Evolutionary conservation across 2,329 filamentous ascomycete species (phyloP).

Genomic region (Pseudogymnoascus sp.): DNA sequence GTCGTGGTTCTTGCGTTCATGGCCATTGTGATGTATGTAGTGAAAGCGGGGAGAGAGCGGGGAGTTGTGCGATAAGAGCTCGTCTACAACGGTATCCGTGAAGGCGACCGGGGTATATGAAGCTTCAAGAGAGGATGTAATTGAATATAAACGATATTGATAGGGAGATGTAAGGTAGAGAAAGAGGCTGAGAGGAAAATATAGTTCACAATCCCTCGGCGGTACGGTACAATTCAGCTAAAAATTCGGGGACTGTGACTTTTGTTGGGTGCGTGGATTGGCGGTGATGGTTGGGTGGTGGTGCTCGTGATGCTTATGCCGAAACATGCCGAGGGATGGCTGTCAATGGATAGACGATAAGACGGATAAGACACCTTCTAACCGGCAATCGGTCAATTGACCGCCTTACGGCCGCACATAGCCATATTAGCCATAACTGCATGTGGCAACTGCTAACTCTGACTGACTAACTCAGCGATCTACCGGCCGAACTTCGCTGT

Average conservation of each 20-base stretch:
- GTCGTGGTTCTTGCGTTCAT: constrained; percentile 53
- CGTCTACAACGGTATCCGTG: background rate
- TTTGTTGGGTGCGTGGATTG: background rate
- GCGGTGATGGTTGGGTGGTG: background rate
- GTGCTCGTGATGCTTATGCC: background rate
- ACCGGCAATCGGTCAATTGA: background rate
- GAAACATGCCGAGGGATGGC: background rate
- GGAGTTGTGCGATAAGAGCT: constrained; percentile 6
- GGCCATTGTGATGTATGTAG: constrained; percentile 42
- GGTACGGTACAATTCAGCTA: background rate
- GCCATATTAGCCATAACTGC: background rate
- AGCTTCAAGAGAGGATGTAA: background rate
- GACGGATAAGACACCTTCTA: background rate
- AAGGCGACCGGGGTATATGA: background rate
- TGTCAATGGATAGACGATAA: background rate
- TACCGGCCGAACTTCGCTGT: background rate
- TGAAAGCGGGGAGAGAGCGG: constrained; percentile 21
- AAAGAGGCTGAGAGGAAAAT: background rate
- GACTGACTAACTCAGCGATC: background rate
- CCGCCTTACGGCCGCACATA: background rate
- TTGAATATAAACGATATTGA: background rate
- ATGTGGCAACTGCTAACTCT: background rate
- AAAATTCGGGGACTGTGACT: background rate
- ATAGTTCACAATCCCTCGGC: background rate
- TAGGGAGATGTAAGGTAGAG: background rate